Conservation (phyloP, 2,329 filamentous ascomycete genomes). For the Mollisia scopiformis region DNA sequence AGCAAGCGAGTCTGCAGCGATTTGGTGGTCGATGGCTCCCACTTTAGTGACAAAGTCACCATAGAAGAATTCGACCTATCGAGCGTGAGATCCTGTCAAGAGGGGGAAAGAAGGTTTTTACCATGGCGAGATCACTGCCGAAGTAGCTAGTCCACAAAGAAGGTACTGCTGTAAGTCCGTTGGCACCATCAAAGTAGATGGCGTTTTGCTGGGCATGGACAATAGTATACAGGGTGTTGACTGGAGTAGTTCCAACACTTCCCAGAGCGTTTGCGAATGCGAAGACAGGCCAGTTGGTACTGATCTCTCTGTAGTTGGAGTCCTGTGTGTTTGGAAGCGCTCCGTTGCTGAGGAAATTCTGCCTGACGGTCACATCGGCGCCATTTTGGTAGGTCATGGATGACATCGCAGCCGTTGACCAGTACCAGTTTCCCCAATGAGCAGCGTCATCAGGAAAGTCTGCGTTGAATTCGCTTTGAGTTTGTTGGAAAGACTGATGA, state of each 20-base stretch:
- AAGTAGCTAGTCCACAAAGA: slow-evolving; percentile 82
- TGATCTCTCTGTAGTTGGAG: slow-evolving; percentile 65
- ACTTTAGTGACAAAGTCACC: slow-evolving; percentile 71
- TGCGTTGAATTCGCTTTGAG: slow-evolving; percentile 34
- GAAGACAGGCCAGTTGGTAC: slow-evolving; percentile 78
- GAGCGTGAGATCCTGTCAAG: neutral
- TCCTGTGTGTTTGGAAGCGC: slow-evolving; percentile 68
- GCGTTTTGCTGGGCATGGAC: slow-evolving; percentile 33
- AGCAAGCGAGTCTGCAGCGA: slow-evolving; percentile 66
- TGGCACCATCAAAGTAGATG: slow-evolving; percentile 28
- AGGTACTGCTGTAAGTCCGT: slow-evolving; percentile 65
- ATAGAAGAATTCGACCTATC: slow-evolving; percentile 69
- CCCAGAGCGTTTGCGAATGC: slow-evolving; percentile 55
- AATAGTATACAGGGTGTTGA: slow-evolving; percentile 31
- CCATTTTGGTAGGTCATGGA: slow-evolving; percentile 71
- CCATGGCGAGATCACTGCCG: slow-evolving; percentile 59
- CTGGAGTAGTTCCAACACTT: slow-evolving; percentile 21
- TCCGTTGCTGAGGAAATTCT: slow-evolving; percentile 66
- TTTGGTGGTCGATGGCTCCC: slow-evolving; percentile 67
- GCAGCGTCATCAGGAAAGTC: slow-evolving; percentile 49
- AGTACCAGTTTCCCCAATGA: slow-evolving; percentile 82
- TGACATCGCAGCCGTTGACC: slow-evolving; percentile 64
- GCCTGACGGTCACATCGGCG: slow-evolving; percentile 63
- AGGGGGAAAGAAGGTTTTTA: slow-evolving; percentile 26
- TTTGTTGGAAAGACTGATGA: slow-evolving; percentile 28